These are phyloP conservation scores for Penicillium sp. DNA, from an alignment of 2,329 filamentous ascomycete genomes.

Conservation along the genomic window DNA sequence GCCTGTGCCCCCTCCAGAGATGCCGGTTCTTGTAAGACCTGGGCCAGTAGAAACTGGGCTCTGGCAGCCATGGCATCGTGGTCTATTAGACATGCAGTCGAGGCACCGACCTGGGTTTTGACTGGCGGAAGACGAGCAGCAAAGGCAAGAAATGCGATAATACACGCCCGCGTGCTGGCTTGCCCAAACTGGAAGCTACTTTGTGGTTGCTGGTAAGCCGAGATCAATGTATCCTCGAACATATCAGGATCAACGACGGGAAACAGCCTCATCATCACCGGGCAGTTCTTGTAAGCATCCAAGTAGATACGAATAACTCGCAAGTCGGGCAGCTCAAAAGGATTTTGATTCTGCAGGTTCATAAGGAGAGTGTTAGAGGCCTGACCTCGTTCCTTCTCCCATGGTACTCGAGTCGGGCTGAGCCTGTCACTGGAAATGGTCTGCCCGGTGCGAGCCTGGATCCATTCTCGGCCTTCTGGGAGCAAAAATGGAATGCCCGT, in stretches of 20 bases:
- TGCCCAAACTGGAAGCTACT: conserved; percentile 19
- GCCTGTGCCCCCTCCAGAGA: conserved; percentile 46
- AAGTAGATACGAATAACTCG: conserved; percentile 30
- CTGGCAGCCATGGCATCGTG: conserved; percentile 40
- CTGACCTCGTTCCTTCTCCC: conserved; percentile 33
- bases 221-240: conserved; percentile 44
- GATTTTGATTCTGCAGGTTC: conserved; percentile 17
- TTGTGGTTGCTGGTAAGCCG: conserved; percentile 40
- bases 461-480: conserved; percentile 46
- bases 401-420: conserved; percentile 26
- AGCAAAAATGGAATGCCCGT: conserved; percentile 51
- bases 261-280: conserved; percentile 44
- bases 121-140: conserved; percentile 24
- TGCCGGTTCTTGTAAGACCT: conserved; percentile 41
- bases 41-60: conserved; percentile 42
- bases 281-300: conserved; percentile 27
- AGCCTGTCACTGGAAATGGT: conserved; percentile 29
- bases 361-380: conserved; percentile 19
- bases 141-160: conserved; percentile 48
- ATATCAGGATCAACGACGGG: conserved; percentile 47
- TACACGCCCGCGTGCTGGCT: conserved; percentile 43
- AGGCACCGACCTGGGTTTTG: not conserved
- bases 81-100: conserved; percentile 29
- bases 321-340: conserved; percentile 37
- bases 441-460: conserved; percentile 45